Conservation (phyloP, 2,329 filamentous ascomycete species). For the Clonostachys sp. region DNA sequence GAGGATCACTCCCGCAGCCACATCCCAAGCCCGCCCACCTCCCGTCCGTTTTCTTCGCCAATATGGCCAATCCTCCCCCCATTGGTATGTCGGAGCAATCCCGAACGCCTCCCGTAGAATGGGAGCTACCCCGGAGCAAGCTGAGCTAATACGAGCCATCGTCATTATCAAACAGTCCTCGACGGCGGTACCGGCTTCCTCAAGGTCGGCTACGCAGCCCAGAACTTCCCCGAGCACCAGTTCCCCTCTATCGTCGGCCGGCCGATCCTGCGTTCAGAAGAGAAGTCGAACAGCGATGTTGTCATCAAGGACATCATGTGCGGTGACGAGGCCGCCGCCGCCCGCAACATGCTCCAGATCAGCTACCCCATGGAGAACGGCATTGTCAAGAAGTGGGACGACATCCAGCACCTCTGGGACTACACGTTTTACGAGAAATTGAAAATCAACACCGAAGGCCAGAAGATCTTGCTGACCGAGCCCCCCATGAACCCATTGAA, state of each 20-base stretch:
- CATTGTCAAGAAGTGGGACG: slow-evolving; percentile 99
- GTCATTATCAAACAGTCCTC: slow-evolving; percentile 63
- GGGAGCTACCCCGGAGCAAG: neutral
- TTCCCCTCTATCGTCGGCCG: slow-evolving; percentile 97
- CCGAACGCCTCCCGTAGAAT: neutral
- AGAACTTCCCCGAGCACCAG: slow-evolving; percentile 99
- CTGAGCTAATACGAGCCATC: neutral
- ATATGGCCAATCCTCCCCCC: slow-evolving; percentile 47
- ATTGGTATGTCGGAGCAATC: slow-evolving; percentile 35
- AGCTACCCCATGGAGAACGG: slow-evolving; percentile 99
- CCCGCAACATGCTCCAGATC: slow-evolving; percentile 95
- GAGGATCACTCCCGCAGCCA: neutral
- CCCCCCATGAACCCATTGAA: slow-evolving; percentile 96
- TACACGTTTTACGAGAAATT: slow-evolving; percentile 98
- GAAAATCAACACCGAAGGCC: slow-evolving; percentile 81
- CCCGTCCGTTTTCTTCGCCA: slow-evolving; percentile 9
- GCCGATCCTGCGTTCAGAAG: slow-evolving; percentile 94
- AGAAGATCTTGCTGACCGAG: slow-evolving; percentile 96
- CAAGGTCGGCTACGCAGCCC: slow-evolving; percentile 97
- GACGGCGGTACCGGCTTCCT: slow-evolving; percentile 99
- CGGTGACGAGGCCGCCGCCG: slow-evolving; percentile 93
- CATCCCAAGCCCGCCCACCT: neutral
- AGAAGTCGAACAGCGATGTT: slow-evolving; percentile 59
- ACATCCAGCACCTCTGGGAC: slow-evolving; percentile 99
- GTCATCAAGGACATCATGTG: slow-evolving; percentile 99